Evolutionary conservation across 805 yeast genomes (phyloP), one percentile per base, ranked within the genome.

Genomic region (Millerago galiae): DNA sequence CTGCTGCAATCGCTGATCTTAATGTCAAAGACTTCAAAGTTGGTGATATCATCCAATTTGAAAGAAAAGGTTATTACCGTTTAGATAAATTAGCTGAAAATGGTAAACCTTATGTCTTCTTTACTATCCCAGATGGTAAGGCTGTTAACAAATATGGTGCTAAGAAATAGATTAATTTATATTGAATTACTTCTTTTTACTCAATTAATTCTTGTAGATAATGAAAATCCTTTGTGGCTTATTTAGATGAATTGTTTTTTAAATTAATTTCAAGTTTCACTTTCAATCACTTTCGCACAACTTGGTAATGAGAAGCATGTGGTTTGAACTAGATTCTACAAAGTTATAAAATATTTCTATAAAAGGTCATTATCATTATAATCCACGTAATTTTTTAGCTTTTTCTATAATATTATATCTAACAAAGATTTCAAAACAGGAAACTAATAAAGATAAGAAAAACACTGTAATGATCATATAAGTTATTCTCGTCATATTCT

Each of bases 121-220:
- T 84, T 70, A 83, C 96, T 51, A 88, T 91, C 55, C 98, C 98
- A 49, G 98, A 91, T 64, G 98, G 98, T 62, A 91, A 90, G 69
- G 65, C 82, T 42, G 83, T 80, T 34, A 81, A 81, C 65, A 76
- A 71, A 55, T 83, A 83, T 62, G 91, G 90, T 61, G 78, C 82
- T 41, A 83, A 83, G 71, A 71, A 72, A 60, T 66, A 62, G 26
- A 41, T 33, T 13, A 12, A n/a, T 5, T 15, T 9, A 14, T 7
- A 16, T 2, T 28, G 18, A 17, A 17, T 28, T 4, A 26, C 7
- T 21, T 21, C 7, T 5, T 21, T 4, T n/a, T n/a, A n/a, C n/a
- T 5, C 24, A 4, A 21, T 21, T 7, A 21, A 21, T 21, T 21
- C 24, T 21, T 21, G 24, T 21, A 21, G 7, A 21, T 21, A 21